phyloP scores from a whole-genome alignment of 2,329 filamentous ascomycete genomes.

The Ceratocystis destructans region DNA sequence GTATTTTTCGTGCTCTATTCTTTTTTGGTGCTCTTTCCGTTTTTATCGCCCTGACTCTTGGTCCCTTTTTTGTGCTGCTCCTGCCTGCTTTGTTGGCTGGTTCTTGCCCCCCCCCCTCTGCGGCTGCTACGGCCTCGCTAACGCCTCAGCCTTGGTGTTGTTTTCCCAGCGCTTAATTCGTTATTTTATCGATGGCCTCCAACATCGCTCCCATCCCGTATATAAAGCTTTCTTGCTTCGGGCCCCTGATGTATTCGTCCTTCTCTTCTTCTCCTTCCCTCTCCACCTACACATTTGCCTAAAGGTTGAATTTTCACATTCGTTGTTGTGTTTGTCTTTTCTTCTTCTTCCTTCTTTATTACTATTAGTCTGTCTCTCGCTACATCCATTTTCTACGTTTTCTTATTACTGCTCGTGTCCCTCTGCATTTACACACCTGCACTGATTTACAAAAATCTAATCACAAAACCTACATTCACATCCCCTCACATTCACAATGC shows the following conservation, averaged over 20 bases:
- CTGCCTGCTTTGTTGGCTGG: neutral
- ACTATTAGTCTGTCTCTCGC: conserved; percentile 10
- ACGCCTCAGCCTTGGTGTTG: neutral
- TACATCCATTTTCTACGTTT: conserved; percentile 8
- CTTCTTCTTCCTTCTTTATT: conserved; percentile 8
- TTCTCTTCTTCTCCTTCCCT: neutral
- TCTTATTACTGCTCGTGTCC: neutral
- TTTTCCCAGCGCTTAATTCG: neutral
- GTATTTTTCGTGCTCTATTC: neutral
- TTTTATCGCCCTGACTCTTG: neutral
- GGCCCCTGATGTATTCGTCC: neutral
- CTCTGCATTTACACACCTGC: neutral
- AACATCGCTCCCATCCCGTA: neutral
- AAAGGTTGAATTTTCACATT: conserved; percentile 5
- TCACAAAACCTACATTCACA: neutral
- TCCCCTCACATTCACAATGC: conserved; percentile 17
- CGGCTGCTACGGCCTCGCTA: conserved; percentile 6
- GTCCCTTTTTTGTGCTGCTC: neutral
- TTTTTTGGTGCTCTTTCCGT: neutral
- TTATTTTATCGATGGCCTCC: neutral
- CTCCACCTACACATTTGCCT: conserved; percentile 5
- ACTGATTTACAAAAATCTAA: conserved; percentile 12
- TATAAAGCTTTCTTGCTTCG: conserved; percentile 8
- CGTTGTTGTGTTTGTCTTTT: conserved; percentile 9
- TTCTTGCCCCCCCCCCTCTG: neutral